Percentiles rank a stretch among this genome's conserved stretches.
phyloP scores from a whole-genome alignment of 2,329 filamentous ascomycete genomes.

The Aschersonia sp. region DNA sequence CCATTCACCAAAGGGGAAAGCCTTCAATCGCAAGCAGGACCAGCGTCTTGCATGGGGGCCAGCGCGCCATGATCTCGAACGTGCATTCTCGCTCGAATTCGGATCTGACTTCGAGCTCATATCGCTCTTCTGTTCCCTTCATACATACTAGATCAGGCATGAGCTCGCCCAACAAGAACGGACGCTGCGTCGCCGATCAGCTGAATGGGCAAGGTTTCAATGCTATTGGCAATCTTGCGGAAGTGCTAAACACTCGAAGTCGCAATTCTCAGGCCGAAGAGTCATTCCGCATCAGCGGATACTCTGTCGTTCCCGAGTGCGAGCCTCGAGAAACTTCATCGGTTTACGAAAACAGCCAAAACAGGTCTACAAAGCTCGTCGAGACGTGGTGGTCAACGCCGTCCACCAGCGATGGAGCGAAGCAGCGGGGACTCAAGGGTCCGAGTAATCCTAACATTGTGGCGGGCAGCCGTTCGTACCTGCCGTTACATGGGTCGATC shows the following conservation, averaged over 20 bases:
- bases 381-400: too few relatives aligned
- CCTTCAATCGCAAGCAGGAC: constrained; percentile 35
- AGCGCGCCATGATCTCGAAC: constrained; percentile 29
- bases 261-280: constrained; percentile 30
- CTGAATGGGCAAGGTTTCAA: too few relatives aligned
- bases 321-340: neutral
- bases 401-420: too few relatives aligned
- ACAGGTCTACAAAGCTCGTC: neutral
- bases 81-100: constrained; percentile 27
- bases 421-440: too few relatives aligned
- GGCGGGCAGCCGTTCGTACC: too few relatives aligned
- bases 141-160: constrained; percentile 61
- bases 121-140: constrained; percentile 55
- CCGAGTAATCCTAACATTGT: too few relatives aligned
- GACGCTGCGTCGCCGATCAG: constrained; percentile 33
- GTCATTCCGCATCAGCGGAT: constrained; percentile 15
- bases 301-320: neutral
- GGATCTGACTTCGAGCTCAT: constrained; percentile 27
- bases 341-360: neutral
- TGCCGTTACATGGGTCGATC: too few relatives aligned
- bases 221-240: too few relatives aligned
- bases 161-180: constrained; percentile 33
- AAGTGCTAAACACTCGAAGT: constrained; percentile 8
- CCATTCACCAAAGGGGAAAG: constrained; percentile 60
- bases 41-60: constrained; percentile 40